phyloP scores from a whole-genome alignment of 2,329 filamentous ascomycete genomes.

The Nannizziopsis arthrosporioides region DNA sequence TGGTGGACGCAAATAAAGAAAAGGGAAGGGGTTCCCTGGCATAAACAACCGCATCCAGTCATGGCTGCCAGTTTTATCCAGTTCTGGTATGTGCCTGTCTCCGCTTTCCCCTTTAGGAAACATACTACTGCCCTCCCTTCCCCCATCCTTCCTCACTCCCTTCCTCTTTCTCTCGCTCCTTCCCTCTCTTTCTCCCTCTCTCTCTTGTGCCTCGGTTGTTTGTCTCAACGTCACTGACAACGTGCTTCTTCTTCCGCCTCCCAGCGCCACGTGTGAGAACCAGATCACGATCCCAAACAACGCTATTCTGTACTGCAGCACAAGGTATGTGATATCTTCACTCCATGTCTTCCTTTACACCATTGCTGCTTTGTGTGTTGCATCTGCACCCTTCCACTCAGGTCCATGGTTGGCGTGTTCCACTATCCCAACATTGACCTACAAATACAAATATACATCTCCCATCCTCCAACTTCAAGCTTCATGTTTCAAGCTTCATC shows the following conservation, averaged over 20 bases:
- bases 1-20: neutral
- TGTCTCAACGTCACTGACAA: neutral
- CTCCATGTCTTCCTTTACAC: slow-evolving; percentile 9
- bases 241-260: neutral
- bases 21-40: neutral
- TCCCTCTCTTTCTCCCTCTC: neutral
- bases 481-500: neutral
- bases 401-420: too few species aligned
- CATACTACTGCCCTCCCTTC: neutral
- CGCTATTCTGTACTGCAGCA: slow-evolving; percentile 52
- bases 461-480: neutral
- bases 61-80: slow-evolving; percentile 14
- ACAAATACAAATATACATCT: too few species aligned
- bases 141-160: too few species aligned
- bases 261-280: slow-evolving; percentile 54
- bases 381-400: too few species aligned
- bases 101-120: slow-evolving; percentile 1
- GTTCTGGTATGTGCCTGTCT: slow-evolving; percentile 11
- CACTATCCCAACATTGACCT: too few species aligned
- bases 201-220: neutral
- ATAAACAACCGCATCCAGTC: neutral
- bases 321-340: slow-evolving; percentile 38
- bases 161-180: too few species aligned
- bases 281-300: slow-evolving; percentile 52
- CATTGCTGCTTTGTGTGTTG: neutral